Evolutionary conservation across 1,284 basidiomycete species (phyloP), one percentile per base, ranked within the genome.

Genomic region (Abortiporus biennis): DNA sequence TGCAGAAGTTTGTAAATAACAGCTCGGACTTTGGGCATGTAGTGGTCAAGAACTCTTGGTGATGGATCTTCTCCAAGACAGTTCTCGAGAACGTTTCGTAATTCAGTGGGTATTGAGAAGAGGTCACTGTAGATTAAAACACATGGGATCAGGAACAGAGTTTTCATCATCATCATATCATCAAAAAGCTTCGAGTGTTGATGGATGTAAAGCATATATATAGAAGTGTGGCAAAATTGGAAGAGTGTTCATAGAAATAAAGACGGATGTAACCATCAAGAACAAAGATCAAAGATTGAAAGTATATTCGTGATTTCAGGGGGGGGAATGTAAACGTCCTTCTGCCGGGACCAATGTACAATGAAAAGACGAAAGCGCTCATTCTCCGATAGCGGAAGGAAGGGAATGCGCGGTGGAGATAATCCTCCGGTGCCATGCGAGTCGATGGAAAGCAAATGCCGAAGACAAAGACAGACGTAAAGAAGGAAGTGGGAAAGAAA

Each of bases 11-110:
- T 78, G 57, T 81, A 83, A 49, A 98, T 76, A 51, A 92, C 82
- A 29, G 75, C 73, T 11, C 89, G 81, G 30, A 98, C 81, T 30
- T 79, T 69, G 3, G 95, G 93, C 56, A 91, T 73, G 63, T 88
- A 91, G 4, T 67, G 62, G 25, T 85, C 81, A 46, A 97, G 71
- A 6, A 78, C 76, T 31, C 75, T 69, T 19, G 79, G 79, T 0
- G 86, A 85, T 0, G 92, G 83, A 8, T 86, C 78, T 57, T 95
- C 90, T n/a, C 85, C 78, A 17, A 96, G 76, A 56, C 89, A 86
- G 36, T 76, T 72, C 61, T 99, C 95, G 20, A 99, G 78, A 17
- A 89, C 85, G 5, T 65, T 61, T 34, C 95, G 81, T 5, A 99
- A 77, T 42, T 92, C 85, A 29, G 74, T 64, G 0, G 93, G 91